Evolutionary conservation across 2,329 filamentous ascomycete genomes (phyloP), one percentile per base, ranked within the genome.

Genomic region (Talaromyces albobiverticillius): DNA sequence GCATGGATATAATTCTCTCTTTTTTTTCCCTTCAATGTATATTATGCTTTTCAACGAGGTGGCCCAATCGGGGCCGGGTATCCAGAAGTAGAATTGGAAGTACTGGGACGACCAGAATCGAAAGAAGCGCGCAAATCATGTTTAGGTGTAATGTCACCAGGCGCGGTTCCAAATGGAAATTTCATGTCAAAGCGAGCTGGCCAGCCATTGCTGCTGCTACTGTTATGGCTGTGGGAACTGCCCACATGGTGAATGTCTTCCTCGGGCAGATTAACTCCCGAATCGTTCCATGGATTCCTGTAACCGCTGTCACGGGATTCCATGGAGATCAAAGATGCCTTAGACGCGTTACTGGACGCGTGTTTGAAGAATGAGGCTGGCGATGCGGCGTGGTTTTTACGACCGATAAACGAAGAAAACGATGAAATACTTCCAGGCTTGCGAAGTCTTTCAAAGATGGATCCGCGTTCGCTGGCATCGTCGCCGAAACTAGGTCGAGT

Each of bases 261-360:
- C 65, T 96, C 93, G 59, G 89, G 81, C 62, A 96, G 84, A 70
- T 96, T 96, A 68, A 96, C 91, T 65, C 92, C 93, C 67, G 90
- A 95, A 71, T 97, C 93, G 71, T 96, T 96, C 93, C 93, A 97
- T 58, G 92, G 92, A 75, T 96, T 96, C 73, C 92, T 89, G 72
- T 96, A 95, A 62, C 90, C 90, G 77, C 91, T 96, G 69, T 93
- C 89, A 32, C 91, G 91, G 46, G 92, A 96, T 75, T 97, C 93
- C 71, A 96, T 92, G 59, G 91, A 96, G 63, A 95, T 92, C 62
- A 97, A 85, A 31, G 93, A 96, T 46, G 93, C 94, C 76, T 95
- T 96, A 61, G 93, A 96, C 53, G 89, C 88, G 65, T 93, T 93
- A 76, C 79, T 88, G 22, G 88, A 92, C 57, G 92, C 92, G 62